These are phyloP conservation scores for Diaporthe ampelina DNA, from an alignment of 2,329 filamentous ascomycete genomes.

Conservation along the genomic window DNA sequence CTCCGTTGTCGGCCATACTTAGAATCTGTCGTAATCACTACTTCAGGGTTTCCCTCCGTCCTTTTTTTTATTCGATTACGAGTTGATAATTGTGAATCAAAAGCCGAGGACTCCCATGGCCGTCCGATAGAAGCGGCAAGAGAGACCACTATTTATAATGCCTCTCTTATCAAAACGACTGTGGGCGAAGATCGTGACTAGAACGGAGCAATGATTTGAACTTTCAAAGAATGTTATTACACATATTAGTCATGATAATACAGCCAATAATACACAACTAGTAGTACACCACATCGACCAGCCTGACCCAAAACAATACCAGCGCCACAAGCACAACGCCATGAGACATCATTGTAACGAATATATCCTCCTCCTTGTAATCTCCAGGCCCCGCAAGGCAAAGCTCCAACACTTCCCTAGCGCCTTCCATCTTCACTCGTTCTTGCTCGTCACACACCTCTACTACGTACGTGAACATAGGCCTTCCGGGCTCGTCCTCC, in stretches of 20 bases:
- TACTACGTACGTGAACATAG: constrained; percentile 19
- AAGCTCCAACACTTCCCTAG: constrained; percentile 32
- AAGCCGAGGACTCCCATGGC: no score
- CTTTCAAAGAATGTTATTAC: constrained; percentile 26
- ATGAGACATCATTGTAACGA: constrained; percentile 39
- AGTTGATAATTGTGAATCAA: not conserved
- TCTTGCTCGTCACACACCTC: constrained; percentile 3
- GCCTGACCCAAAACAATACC: constrained; percentile 35
- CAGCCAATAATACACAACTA: constrained; percentile 23
- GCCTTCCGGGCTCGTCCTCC: constrained; percentile 3
- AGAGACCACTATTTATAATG: not conserved
- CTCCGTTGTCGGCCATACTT: constrained; percentile 17
- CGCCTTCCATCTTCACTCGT: constrained; percentile 23
- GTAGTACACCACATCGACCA: constrained; percentile 30
- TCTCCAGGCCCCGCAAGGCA: not conserved
- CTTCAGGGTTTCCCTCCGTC: not conserved
- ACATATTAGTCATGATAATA: constrained; percentile 21
- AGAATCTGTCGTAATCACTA: not conserved
- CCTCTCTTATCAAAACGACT: not conserved
- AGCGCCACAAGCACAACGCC: constrained; percentile 24
- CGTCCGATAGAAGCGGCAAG: not conserved
- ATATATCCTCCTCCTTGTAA: constrained; percentile 36
- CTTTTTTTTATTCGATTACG: not conserved
- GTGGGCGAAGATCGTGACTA: not conserved
- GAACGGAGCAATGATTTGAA: not conserved